phyloP scores from a whole-genome alignment of 2,329 filamentous ascomycete species.

The Tolypocladium amazonense region DNA sequence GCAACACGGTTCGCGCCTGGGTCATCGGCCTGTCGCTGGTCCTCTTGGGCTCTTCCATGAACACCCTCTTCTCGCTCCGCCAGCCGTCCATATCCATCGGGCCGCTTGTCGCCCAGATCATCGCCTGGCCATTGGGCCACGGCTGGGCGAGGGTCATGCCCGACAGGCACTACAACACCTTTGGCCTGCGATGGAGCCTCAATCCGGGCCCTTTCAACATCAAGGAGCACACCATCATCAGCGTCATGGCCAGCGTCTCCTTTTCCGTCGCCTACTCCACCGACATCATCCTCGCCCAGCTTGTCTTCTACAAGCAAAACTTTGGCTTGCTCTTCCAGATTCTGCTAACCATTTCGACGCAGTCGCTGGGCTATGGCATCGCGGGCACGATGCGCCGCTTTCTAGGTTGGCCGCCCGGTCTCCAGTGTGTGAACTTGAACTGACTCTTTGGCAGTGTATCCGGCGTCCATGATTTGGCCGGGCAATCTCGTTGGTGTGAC shows the following conservation, averaged over 20 bases:
- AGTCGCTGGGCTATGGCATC: conserved; percentile 59
- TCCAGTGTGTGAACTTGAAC: too few species aligned
- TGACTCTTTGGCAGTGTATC: conserved; percentile 35
- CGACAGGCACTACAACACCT: conserved; percentile 33
- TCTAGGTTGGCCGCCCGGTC: conserved; percentile 31
- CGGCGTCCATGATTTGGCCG: conserved; percentile 68
- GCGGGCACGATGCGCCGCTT: conserved; percentile 58
- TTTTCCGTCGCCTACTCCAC: conserved; percentile 63
- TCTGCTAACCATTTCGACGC: conserved; percentile 55
- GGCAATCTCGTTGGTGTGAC: conserved; percentile 54
- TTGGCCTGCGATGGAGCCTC: conserved; percentile 45
- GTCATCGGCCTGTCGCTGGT: conserved; percentile 48
- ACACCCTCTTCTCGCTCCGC: conserved; percentile 54
- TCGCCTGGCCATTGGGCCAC: conserved; percentile 53
- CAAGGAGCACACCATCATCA: conserved; percentile 59
- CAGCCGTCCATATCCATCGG: conserved; percentile 50
- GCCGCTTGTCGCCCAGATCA: conserved; percentile 50
- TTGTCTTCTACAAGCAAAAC: conserved; percentile 60
- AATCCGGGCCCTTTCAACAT: conserved; percentile 61
- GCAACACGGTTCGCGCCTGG: conserved; percentile 57
- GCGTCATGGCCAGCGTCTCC: conserved; percentile 61
- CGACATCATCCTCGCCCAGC: conserved; percentile 61
- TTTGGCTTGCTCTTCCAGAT: conserved; percentile 59
- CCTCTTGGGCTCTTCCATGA: conserved; percentile 46
- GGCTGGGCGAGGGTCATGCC: conserved; percentile 49